phyloP scores from a whole-genome alignment of 345 rosid species.

The Conringia planisiliqua region DNA sequence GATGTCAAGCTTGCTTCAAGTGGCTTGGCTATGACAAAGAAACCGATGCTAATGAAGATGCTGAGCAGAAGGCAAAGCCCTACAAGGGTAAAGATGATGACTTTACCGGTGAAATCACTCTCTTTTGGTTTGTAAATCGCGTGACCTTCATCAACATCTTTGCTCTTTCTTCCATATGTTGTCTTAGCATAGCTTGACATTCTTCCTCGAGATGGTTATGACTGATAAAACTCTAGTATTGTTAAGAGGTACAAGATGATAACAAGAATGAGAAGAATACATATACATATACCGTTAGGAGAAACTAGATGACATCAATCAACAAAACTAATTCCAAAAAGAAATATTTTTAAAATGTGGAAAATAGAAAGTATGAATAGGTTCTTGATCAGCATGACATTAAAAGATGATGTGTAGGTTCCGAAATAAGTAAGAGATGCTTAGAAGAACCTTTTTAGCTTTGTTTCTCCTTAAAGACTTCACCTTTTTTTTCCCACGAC shows the following conservation, averaged over 20 bases:
- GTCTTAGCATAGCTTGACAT: conserved; percentile 2
- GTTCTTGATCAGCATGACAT: conserved; percentile 27
- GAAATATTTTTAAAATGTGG: conserved; percentile 6
- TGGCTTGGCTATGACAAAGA: conserved; percentile 30
- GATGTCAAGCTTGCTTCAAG: conserved; percentile 18
- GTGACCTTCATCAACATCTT: conserved; percentile 16
- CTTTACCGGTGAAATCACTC: conserved; percentile 1
- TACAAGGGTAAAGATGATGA: conserved; percentile 23
- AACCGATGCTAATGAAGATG: conserved; percentile 27
- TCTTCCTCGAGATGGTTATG: background rate
- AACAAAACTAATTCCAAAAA: background rate
- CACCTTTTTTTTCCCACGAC: background rate
- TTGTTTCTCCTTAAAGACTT: conserved; percentile 26
- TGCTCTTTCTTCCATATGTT: conserved; percentile 20
- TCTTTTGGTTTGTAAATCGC: background rate
- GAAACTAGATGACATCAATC: background rate
- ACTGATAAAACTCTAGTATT: background rate
- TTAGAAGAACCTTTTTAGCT: conserved; percentile 20
- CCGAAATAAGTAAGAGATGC: conserved; percentile 21
- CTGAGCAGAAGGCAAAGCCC: conserved; percentile 28
- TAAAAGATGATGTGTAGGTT: conserved; percentile 23
- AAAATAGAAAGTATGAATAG: conserved; percentile 1
- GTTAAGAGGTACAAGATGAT: background rate
- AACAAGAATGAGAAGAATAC: background rate
- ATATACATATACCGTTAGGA: background rate